phyloP scores from a whole-genome alignment of 768 basidiomycete genomes.

The Podaxis rugospora region DNA sequence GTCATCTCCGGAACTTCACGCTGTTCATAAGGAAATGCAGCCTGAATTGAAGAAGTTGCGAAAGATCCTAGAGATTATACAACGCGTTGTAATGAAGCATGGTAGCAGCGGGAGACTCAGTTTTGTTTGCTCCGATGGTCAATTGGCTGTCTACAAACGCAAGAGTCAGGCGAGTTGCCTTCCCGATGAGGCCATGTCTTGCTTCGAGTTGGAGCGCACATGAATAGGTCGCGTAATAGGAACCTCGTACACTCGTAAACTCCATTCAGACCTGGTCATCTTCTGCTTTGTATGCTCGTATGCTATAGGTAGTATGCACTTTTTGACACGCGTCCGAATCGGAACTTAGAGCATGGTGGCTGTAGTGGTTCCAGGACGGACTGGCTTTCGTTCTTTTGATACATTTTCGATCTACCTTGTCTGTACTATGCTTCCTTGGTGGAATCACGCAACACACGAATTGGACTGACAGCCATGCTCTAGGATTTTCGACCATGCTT shows the following conservation, averaged over 20 bases:
- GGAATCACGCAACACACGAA: not conserved
- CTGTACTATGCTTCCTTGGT: not conserved
- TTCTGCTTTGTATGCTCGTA: not conserved
- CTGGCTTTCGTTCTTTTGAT: not conserved
- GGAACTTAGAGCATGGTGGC: not conserved
- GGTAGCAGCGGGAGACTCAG: slow-evolving; percentile 50
- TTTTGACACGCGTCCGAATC: not conserved
- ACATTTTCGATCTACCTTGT: not conserved
- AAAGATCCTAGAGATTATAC: slow-evolving; percentile 38
- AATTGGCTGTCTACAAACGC: slow-evolving; percentile 48
- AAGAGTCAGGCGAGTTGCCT: slow-evolving; percentile 36
- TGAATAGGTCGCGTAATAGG: not conserved
- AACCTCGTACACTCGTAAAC: not conserved
- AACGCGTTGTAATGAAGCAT: slow-evolving; percentile 43
- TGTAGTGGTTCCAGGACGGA: not conserved
- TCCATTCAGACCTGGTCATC: not conserved
- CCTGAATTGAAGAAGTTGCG: slow-evolving; percentile 32
- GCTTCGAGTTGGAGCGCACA: slow-evolving; percentile 10
- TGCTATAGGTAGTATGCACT: not conserved
- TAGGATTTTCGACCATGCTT: not conserved
- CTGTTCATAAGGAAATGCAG: slow-evolving; percentile 27
- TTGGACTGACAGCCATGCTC: not conserved
- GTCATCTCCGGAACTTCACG: slow-evolving; percentile 29
- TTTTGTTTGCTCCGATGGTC: slow-evolving; percentile 45
- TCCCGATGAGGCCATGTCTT: slow-evolving; percentile 37